Evolutionary conservation across 2,329 filamentous ascomycete species (phyloP).

Genomic region (Calonectria crousiana): DNA sequence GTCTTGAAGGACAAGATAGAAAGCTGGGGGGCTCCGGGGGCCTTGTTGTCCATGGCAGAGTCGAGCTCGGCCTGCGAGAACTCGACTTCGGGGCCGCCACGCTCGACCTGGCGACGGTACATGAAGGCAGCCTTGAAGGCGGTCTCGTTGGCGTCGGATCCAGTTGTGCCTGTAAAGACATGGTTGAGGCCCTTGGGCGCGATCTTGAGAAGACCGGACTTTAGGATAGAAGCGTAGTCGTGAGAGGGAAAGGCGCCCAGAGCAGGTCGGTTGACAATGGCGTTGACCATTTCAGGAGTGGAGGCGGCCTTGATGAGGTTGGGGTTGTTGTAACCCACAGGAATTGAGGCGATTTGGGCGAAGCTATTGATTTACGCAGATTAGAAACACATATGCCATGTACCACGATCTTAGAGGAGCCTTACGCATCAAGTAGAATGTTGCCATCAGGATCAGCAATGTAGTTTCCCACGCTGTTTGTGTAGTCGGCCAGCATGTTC

Average conservation of each 20-base stretch:
- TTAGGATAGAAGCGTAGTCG: conserved; percentile 85
- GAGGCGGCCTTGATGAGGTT: conserved; percentile 76
- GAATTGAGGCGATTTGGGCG: conserved; percentile 93
- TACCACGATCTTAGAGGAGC: conserved; percentile 5
- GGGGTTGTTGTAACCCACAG: conserved; percentile 93
- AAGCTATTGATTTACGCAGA: conserved; percentile 66
- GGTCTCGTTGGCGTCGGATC: conserved; percentile 93
- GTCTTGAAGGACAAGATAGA: conserved; percentile 92
- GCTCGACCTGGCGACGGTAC: conserved; percentile 85
- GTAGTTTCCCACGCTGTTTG: conserved; percentile 84
- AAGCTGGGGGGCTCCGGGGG: conserved; percentile 80
- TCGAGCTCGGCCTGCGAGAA: conserved; percentile 83
- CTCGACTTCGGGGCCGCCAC: conserved; percentile 81
- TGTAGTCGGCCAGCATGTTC: conserved; percentile 86
- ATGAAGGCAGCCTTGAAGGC: conserved; percentile 98
- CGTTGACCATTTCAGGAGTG: conserved; percentile 82
- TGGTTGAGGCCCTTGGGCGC: conserved; percentile 87
- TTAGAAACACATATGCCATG: conserved; percentile 8
- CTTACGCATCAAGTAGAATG: conserved; percentile 77
- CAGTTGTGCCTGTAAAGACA: conserved; percentile 90
- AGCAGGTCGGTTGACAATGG: conserved; percentile 89
- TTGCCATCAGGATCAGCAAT: conserved; percentile 80
- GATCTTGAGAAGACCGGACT: conserved; percentile 83
- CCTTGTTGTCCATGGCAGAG: conserved; percentile 83
- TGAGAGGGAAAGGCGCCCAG: conserved; percentile 91